Evolutionary conservation across 2,329 filamentous ascomycete species (phyloP).

Genomic region (Tolypocladium capitatum): DNA sequence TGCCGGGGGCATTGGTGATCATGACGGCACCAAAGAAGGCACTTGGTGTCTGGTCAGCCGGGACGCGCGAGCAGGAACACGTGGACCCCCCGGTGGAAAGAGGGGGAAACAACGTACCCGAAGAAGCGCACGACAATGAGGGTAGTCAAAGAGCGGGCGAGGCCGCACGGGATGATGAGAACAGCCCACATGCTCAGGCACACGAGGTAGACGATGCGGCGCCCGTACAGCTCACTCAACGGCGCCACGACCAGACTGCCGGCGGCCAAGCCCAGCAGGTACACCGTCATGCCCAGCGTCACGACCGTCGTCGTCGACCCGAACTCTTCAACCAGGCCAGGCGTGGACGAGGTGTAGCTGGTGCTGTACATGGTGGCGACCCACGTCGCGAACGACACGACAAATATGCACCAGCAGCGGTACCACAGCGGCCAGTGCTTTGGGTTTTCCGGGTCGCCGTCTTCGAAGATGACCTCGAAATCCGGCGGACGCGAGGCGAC

Average conservation of each 20-base stretch:
- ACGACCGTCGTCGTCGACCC: conserved; percentile 44
- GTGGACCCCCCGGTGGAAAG: neutral
- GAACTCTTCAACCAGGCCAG: conserved; percentile 57
- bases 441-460: conserved; percentile 50
- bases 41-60: conserved; percentile 3
- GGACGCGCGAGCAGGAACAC: neutral
- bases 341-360: conserved; percentile 60
- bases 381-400: conserved; percentile 33
- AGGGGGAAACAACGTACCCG: conserved; percentile 29
- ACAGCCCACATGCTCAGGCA: conserved; percentile 52
- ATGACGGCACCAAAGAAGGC: conserved; percentile 55
- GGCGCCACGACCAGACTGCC: conserved; percentile 65
- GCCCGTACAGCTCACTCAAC: conserved; percentile 56
- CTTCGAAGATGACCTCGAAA: conserved; percentile 62
- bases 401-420: conserved; percentile 29
- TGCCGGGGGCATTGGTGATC: conserved; percentile 73
- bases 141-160: conserved; percentile 53
- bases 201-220: conserved; percentile 54
- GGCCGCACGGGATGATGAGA: conserved; percentile 57
- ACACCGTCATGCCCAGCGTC: conserved; percentile 66
- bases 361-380: conserved; percentile 61
- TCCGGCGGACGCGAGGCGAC: conserved; percentile 35
- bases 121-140: conserved; percentile 66
- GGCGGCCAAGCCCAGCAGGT: conserved; percentile 59
- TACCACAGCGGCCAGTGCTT: conserved; percentile 50